phyloP scores from a whole-genome alignment of 495 filamentous ascomycete genomes.

The Penicillium tannophilum region DNA sequence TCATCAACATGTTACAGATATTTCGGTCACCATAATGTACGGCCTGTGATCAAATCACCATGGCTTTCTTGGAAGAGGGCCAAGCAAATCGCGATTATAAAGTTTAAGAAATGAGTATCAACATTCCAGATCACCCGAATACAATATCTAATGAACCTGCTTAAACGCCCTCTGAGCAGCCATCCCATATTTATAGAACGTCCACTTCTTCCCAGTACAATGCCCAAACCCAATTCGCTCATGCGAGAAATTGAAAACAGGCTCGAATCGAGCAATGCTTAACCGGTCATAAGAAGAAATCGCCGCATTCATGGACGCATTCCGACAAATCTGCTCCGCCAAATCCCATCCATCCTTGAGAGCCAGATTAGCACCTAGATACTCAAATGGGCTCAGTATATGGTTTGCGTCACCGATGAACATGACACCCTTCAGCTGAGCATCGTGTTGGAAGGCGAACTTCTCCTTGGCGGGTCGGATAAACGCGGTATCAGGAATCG shows the following conservation, averaged over 20 bases:
- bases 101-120: no score
- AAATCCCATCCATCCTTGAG: constrained; percentile 17
- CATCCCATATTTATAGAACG: constrained; percentile 19
- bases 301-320: constrained; percentile 3
- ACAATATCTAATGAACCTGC: constrained; percentile 11
- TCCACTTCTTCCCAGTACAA: constrained; percentile 12
- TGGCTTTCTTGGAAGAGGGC: no score
- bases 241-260: constrained; percentile 13
- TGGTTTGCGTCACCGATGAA: constrained; percentile 20
- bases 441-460: constrained; percentile 11
- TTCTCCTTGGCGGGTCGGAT: constrained; percentile 18
- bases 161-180: constrained; percentile 13
- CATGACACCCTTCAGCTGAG: constrained; percentile 5
- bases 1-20: no score
- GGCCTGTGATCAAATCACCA: no score
- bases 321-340: constrained; percentile 16
- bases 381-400: constrained; percentile 15
- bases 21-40: no score
- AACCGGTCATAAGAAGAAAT: constrained; percentile 10
- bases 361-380: constrained; percentile 12
- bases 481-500: constrained; percentile 8
- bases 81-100: no score
- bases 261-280: constrained; percentile 14
- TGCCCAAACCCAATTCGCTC: constrained; percentile 13
- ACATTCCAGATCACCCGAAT: no score